phyloP scores from a whole-genome alignment of 192 early-diverging fungal species.

The Podila epicladia region DNA sequence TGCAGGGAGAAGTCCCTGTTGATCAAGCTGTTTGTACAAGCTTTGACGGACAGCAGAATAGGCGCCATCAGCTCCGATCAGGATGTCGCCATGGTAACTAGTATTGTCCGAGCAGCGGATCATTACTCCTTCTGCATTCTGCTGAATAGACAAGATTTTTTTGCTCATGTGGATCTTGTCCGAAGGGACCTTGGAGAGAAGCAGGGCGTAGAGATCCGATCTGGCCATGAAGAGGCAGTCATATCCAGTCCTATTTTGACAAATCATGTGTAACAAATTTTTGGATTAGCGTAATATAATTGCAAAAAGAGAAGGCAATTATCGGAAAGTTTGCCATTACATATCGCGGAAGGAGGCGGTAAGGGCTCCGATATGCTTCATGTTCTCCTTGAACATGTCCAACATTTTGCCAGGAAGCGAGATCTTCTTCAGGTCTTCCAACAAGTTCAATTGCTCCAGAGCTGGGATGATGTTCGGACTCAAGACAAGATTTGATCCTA shows the following conservation, averaged over 20 bases:
- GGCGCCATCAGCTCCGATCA: constrained; percentile 14
- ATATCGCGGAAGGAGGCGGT: not conserved
- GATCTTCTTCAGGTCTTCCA: not conserved
- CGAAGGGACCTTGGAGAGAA: constrained; percentile 1
- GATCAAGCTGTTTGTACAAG: not conserved
- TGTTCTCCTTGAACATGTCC: not conserved
- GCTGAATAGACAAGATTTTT: not conserved
- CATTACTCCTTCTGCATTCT: not conserved
- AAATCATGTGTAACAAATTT: no score
- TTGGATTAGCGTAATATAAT: no score
- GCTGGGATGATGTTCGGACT: not conserved
- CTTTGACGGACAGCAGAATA: constrained; percentile 2
- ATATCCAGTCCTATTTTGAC: no score
- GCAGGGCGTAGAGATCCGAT: not conserved
- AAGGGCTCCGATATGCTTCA: not conserved
- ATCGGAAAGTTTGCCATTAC: no score
- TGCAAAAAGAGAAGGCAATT: no score
- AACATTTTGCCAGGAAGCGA: not conserved
- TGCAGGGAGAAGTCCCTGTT: not conserved
- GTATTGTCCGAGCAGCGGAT: constrained; percentile 8
- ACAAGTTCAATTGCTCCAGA: not conserved
- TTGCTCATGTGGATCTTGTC: not conserved
- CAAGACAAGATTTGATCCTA: no score
- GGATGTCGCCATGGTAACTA: constrained; percentile 4
- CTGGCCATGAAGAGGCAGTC: not conserved